Evolutionary conservation across 2,329 filamentous ascomycete species (phyloP).

Genomic region (Calonectria pteridis): DNA sequence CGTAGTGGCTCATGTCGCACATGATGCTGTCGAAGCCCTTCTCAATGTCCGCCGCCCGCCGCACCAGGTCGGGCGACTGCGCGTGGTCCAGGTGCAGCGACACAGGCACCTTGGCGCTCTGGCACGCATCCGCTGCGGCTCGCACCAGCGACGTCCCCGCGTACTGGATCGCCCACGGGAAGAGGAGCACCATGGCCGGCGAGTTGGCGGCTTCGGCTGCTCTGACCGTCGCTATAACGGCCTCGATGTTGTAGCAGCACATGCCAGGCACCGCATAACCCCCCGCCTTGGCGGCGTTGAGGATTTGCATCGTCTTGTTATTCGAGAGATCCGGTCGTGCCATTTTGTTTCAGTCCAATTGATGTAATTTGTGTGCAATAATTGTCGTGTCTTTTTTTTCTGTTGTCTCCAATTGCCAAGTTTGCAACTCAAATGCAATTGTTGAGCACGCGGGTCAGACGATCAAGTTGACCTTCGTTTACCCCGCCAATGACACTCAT

Average conservation of each 20-base stretch:
- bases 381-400: neutral
- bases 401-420: no score
- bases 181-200: conserved; percentile 77
- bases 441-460: neutral
- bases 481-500: conserved; percentile 8
- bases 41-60: conserved; percentile 59
- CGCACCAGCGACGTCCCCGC: conserved; percentile 67
- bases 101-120: conserved; percentile 68
- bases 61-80: conserved; percentile 71
- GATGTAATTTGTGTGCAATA: neutral
- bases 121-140: conserved; percentile 66
- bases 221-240: conserved; percentile 74
- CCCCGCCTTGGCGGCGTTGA: conserved; percentile 32
- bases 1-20: conserved; percentile 82
- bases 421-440: conserved; percentile 1
- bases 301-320: conserved; percentile 29
- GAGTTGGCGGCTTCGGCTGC: conserved; percentile 76
- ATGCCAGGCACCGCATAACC: conserved; percentile 65
- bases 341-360: neutral
- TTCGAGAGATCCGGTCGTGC: conserved; percentile 14
- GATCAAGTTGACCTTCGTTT: neutral
- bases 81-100: conserved; percentile 76
- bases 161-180: conserved; percentile 78
- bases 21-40: conserved; percentile 76
- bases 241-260: conserved; percentile 77